These are phyloP conservation scores for Colletotrichum neosansevieriae DNA, from an alignment of 2,329 filamentous ascomycete genomes.

Conservation along the genomic window DNA sequence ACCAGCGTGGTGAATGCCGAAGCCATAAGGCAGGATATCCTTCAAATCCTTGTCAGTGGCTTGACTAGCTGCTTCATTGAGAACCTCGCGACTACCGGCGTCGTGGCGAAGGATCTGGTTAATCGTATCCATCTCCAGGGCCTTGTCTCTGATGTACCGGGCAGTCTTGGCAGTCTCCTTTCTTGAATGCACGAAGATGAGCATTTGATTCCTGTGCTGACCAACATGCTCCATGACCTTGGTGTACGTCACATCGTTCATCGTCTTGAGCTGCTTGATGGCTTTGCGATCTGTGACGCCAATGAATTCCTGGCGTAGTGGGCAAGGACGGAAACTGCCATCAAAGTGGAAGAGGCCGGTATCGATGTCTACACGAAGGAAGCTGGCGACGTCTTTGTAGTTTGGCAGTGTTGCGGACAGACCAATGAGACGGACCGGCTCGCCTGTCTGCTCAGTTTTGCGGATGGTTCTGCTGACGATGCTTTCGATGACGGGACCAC, in stretches of 20 bases:
- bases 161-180: slow-evolving; percentile 99
- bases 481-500: slow-evolving; percentile 95
- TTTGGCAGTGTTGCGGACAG: slow-evolving; percentile 96
- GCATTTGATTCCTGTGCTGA: slow-evolving; percentile 93
- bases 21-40: slow-evolving; percentile 93
- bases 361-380: slow-evolving; percentile 86
- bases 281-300: slow-evolving; percentile 98
- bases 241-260: slow-evolving; percentile 99
- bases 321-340: slow-evolving; percentile 91
- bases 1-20: slow-evolving; percentile 98
- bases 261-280: slow-evolving; percentile 98
- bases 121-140: slow-evolving; percentile 96
- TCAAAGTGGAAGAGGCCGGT: slow-evolving; percentile 98
- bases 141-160: slow-evolving; percentile 95
- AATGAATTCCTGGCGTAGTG: slow-evolving; percentile 95
- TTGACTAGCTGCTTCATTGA: slow-evolving; percentile 85
- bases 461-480: slow-evolving; percentile 96
- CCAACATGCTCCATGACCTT: slow-evolving; percentile 98
- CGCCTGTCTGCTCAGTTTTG: slow-evolving; percentile 92
- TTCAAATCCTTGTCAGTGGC: slow-evolving; percentile 91
- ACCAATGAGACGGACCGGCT: slow-evolving; percentile 90
- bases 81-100: slow-evolving; percentile 88
- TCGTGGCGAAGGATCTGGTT: slow-evolving; percentile 95
- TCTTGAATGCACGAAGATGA: slow-evolving; percentile 97
- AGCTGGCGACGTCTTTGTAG: slow-evolving; percentile 95